A percentile compares a stretch with the other conserved stretches of the same genome.
Conservation (phyloP, 148 eudicot species). For the Silene conica region DNA sequence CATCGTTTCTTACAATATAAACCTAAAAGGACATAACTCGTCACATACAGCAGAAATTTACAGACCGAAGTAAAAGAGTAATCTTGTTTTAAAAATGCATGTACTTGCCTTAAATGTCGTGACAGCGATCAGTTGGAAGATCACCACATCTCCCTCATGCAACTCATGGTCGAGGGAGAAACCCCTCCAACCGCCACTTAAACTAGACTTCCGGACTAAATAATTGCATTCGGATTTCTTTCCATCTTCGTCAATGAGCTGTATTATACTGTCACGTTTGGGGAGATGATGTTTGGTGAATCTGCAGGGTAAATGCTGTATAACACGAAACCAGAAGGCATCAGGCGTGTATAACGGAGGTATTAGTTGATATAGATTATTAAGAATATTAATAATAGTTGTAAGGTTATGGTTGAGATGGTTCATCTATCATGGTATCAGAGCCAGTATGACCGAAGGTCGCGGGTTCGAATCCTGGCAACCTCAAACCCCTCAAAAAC, state of each 20-base stretch:
- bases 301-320: slow-evolving; percentile 29
- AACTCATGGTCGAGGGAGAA: slow-evolving; percentile 30
- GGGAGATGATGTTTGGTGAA: slow-evolving; percentile 35
- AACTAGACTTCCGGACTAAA: slow-evolving; percentile 21
- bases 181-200: slow-evolving; percentile 39
- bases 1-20: slow-evolving; percentile 41
- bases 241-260: slow-evolving; percentile 33
- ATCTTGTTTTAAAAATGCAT: no score
- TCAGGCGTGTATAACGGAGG: background rate
- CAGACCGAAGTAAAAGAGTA: background rate
- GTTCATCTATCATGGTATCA: no score
- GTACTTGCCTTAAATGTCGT: slow-evolving; percentile 27
- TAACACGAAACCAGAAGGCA: slow-evolving; percentile 1
- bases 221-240: slow-evolving; percentile 12
- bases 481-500: no score
- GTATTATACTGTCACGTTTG: slow-evolving; percentile 5
- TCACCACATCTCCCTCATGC: slow-evolving; percentile 32
- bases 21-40: slow-evolving; percentile 32
- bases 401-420: no score
- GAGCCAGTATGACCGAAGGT: no score
- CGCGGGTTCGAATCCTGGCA: no score
- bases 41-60: background rate
- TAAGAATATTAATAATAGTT: no score
- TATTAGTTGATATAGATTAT: background rate
- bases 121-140: slow-evolving; percentile 27